Evolutionary conservation across 2,329 filamentous ascomycete genomes (phyloP).

Genomic region (Penicillium sp.): DNA sequence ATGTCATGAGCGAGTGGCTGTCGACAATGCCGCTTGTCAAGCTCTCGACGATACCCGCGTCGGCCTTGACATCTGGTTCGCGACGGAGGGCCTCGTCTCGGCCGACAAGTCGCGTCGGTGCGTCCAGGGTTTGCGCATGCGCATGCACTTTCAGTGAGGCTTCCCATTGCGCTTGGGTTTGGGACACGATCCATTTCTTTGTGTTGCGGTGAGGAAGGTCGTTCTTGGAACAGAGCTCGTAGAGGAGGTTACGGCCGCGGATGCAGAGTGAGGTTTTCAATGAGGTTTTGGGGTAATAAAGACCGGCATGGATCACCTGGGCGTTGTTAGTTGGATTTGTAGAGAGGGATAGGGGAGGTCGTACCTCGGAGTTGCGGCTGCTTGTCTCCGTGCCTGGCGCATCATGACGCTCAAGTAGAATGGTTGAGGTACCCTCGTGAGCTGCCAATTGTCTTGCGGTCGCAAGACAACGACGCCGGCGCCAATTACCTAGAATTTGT

Average conservation of each 20-base stretch:
- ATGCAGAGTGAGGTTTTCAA: slow-evolving; percentile 87
- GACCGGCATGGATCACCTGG: slow-evolving; percentile 87
- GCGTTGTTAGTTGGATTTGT: neutral
- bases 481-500: slow-evolving; percentile 57
- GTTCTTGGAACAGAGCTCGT: slow-evolving; percentile 70
- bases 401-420: slow-evolving; percentile 79
- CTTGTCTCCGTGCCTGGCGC: slow-evolving; percentile 82
- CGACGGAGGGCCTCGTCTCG: slow-evolving; percentile 60
- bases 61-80: slow-evolving; percentile 76
- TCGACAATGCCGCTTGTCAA: slow-evolving; percentile 89
- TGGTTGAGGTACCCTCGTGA: slow-evolving; percentile 62
- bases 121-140: slow-evolving; percentile 59
- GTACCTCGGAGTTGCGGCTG: slow-evolving; percentile 81
- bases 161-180: slow-evolving; percentile 70
- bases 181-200: slow-evolving; percentile 95
- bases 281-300: slow-evolving; percentile 78
- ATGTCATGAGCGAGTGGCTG: slow-evolving; percentile 80
- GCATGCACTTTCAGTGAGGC: slow-evolving; percentile 56
- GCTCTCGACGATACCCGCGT: slow-evolving; percentile 76
- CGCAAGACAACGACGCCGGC: slow-evolving; percentile 75
- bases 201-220: slow-evolving; percentile 71
- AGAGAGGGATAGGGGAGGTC: neutral
- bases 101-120: slow-evolving; percentile 69
- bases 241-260: slow-evolving; percentile 73
- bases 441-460: slow-evolving; percentile 71